These are phyloP conservation scores for Themeda triandra DNA, from an alignment of 176 grass and related monocot genomes.

Conservation along the genomic window DNA sequence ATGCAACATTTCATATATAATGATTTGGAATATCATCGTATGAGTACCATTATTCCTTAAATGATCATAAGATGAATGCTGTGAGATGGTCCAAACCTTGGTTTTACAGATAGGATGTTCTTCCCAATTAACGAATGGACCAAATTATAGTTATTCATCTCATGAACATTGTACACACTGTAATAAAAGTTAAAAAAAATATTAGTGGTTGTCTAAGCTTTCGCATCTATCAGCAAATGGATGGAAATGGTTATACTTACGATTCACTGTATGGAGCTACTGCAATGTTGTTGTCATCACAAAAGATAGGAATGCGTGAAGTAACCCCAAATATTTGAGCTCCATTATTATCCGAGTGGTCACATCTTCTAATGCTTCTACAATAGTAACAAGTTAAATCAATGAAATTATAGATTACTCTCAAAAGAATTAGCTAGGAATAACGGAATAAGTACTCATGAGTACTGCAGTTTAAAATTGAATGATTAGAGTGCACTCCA, in stretches of 20 bases:
- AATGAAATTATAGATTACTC: background rate
- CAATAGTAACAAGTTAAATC: background rate
- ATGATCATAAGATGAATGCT: background rate
- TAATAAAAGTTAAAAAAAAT: background rate
- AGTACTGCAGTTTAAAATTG: background rate
- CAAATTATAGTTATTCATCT: too few species aligned
- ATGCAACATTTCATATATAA: background rate
- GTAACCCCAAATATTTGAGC: background rate
- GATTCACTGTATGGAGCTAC: background rate
- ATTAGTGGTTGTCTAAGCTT: background rate
- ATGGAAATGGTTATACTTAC: background rate
- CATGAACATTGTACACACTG: too few species aligned
- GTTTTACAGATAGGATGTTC: background rate
- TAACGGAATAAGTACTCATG: background rate
- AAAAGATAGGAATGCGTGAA: too few species aligned
- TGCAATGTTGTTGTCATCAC: background rate
- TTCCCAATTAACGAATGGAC: too few species aligned
- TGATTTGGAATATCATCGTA: background rate
- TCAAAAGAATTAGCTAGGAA: background rate
- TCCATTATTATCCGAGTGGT: background rate
- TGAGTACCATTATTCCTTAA: background rate
- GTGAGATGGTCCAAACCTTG: background rate
- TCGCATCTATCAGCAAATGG: background rate
- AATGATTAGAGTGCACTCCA: background rate
- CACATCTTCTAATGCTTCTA: background rate